These are phyloP conservation scores for Saturnispora bothae DNA, from an alignment of 805 yeast species.

Conservation along the genomic window DNA sequence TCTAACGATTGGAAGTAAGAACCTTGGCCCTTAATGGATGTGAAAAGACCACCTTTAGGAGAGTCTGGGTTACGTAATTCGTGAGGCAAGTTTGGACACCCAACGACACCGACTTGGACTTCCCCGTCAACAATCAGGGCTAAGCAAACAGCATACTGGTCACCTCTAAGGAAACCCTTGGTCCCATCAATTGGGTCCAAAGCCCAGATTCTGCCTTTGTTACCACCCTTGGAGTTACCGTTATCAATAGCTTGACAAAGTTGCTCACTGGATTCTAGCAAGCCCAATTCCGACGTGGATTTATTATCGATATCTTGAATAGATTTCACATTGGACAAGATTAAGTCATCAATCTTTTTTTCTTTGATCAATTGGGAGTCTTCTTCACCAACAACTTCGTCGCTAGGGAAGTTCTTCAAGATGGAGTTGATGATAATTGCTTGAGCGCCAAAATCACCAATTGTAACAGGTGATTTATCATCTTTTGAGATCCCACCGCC, in stretches of 20 bases:
- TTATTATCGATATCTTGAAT: conserved; percentile 38
- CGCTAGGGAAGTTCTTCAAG: conserved; percentile 66
- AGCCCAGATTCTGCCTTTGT: conserved; percentile 84
- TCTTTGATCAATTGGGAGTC: conserved; percentile 60
- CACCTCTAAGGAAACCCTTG: conserved; percentile 90
- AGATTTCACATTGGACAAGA: conserved; percentile 47
- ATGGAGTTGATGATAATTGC: conserved; percentile 84
- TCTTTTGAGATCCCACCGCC: conserved; percentile 58
- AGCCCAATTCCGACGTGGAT: conserved; percentile 29
- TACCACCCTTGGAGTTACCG: conserved; percentile 76
- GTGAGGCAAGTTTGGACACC: conserved; percentile 83
- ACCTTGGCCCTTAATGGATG: conserved; percentile 60
- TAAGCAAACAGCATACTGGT: conserved; percentile 92
- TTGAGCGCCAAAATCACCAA: conserved; percentile 95
- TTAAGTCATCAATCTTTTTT: conserved; percentile 40
- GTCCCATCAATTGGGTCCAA: conserved; percentile 98
- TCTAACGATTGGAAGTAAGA: conserved; percentile 43
- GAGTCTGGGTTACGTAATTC: conserved; percentile 28
- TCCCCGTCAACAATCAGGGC: conserved; percentile 80
- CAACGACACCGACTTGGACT: conserved; percentile 85
- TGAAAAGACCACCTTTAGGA: conserved; percentile 62
- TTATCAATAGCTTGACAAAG: conserved; percentile 61
- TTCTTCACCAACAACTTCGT: conserved; percentile 91
- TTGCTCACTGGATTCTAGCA: conserved; percentile 33
- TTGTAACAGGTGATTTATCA: conserved; percentile 91